Evolutionary conservation across 164 flowering plant species (phyloP), one percentile per base, ranked within the genome.

Genomic region (Pachysandra terminalis): DNA sequence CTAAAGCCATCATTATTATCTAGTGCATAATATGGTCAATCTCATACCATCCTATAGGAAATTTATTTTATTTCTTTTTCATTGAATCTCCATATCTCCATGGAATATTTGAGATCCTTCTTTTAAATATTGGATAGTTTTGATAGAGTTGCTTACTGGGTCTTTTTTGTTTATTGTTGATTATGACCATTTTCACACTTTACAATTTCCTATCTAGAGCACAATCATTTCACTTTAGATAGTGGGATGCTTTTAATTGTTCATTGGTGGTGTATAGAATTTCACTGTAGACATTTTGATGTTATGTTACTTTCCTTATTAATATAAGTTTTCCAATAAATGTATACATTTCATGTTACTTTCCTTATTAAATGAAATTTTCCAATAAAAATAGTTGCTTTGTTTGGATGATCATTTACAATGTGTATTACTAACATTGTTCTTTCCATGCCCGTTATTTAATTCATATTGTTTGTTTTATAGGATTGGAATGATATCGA

Each of bases 401-500:
- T 12, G n/a, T 17, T 19, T 60, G 10, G 2, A 15, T 58, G n/a
- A 26, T 26, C 26, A 15, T 58, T 56, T 1, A 45, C 16, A 48
- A 45, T 63, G 26, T 78, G 23, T 22, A 53, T 19, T 59, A 5
- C 19, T 62, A 51, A 45, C 6, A 19, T 25, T 73, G 45, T 19
- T 27, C 51, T 25, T 67, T 61, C 37, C 28, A 35, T 32, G 28
- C 28, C 52, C 26, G 37, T 55, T 25, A 32, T 59, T 61, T 32
- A 62, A 15, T 71, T 57, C 17, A 54, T 26, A 32, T 64, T 67
- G 32, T 56, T 15, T 73, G 64, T 54, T 73, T 22, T 71, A 19
- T 82, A 90, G 98, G 98, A 92, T 68, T 90, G 93, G 95, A 79
- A 77, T 66, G 98, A 92, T 75, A 90, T 90, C 23, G 87, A 90